Evolutionary conservation across 805 yeast genomes (phyloP).

Genomic region (Candida glaebosa): DNA sequence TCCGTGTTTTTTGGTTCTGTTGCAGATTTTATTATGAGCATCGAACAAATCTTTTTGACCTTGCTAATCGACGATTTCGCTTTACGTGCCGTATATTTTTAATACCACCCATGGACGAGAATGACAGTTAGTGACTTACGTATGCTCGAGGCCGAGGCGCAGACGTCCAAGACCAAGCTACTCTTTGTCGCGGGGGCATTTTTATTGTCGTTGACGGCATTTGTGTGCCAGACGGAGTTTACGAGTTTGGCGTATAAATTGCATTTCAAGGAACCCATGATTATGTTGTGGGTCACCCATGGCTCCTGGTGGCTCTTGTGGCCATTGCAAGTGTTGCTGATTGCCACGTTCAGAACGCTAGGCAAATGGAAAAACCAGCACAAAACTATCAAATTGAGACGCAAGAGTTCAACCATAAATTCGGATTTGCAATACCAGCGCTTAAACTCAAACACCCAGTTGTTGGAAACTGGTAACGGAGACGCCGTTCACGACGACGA

Average conservation of each 20-base stretch:
- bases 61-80: too few relatives aligned
- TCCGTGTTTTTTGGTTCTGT: too few relatives aligned
- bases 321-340: constrained; percentile 58
- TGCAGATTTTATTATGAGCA: background rate
- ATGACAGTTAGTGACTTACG: constrained; percentile 36
- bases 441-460: constrained; percentile 26
- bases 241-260: constrained; percentile 64
- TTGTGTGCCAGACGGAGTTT: constrained; percentile 77
- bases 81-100: too few relatives aligned
- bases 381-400: constrained; percentile 11
- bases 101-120: background rate
- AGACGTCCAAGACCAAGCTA: constrained; percentile 34
- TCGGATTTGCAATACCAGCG: constrained; percentile 14
- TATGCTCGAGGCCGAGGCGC: constrained; percentile 18
- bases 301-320: constrained; percentile 73
- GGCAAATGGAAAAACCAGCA: constrained; percentile 18
- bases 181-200: constrained; percentile 32
- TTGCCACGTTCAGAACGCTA: constrained; percentile 46
- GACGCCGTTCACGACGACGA: background rate
- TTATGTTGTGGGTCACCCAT: constrained; percentile 67
- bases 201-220: constrained; percentile 43
- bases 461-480: constrained; percentile 2
- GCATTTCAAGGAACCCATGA: constrained; percentile 65
- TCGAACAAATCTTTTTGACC: background rate
- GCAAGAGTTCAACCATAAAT: constrained; percentile 2